Evolutionary conservation across 1,139 yeast genomes (phyloP), one percentile per base, ranked within the genome.

Genomic region (Candida albicans): DNA sequence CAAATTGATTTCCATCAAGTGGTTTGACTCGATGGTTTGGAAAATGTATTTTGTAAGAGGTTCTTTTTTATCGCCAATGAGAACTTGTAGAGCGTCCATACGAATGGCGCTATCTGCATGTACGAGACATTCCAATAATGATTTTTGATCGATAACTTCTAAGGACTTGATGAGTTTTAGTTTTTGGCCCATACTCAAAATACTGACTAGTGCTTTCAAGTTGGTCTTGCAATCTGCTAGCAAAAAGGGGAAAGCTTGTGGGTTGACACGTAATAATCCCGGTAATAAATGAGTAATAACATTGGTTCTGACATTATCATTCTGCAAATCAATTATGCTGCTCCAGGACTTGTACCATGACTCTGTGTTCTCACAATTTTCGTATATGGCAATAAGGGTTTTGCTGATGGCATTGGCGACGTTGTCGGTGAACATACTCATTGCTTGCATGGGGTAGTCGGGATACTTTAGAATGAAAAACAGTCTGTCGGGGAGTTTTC

Each of bases 341-440:
- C 68, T 59, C 90, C 95, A 87, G 0, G 70, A 46, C 0, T 64
- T 52, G 2, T 76, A 57, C 91, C 93, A 86, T 8, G 58, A 52
- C 7, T 63, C 57, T 45, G 59, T 52, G 5, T 53, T 54, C 11
- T 42, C 24, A 35, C 24, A 24, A 5, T 68, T 68, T 26, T 66
- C 59, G 43, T 70, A 67, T 2, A 86, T 52, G 0, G 81, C 61
- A 12, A 71, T 69, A 0, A 88, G 53, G 12, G 87, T 74, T 56
- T 83, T 86, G 25, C 88, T 84, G 12, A 84, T 75, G 1, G 85
- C 76, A 51, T 82, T 85, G 0, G 95, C 85, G 43, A 87, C 59
- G 0, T 87, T 77, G 52, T 79, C 81, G 1, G 82, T 72, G 51
- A 87, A 79, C 8, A 73, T 61, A 0, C 65, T 51, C 8, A 87